Percentiles rank a stretch among this genome's conserved stretches.
phyloP scores from a whole-genome alignment of 768 basidiomycete species.

The Termitomyces sp. region DNA sequence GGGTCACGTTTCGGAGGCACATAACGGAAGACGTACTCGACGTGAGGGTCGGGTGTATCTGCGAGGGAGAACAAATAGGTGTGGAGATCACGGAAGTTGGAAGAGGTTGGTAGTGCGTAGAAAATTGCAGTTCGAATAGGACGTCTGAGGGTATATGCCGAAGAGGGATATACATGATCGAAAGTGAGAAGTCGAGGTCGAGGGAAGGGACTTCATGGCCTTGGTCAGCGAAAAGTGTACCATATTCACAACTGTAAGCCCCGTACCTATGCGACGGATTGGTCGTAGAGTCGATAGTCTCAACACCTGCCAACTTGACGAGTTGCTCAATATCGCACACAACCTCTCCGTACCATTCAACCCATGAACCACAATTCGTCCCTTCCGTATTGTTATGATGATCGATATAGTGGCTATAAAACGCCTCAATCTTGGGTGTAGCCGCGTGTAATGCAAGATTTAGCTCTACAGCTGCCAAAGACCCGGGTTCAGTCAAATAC shows the following conservation, averaged over 20 bases:
- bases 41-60: slow-evolving; percentile 32
- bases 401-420: slow-evolving; percentile 64
- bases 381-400: slow-evolving; percentile 24
- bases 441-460: slow-evolving; percentile 74
- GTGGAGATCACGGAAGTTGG: slow-evolving; percentile 70
- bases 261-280: slow-evolving; percentile 23
- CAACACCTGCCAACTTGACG: slow-evolving; percentile 42
- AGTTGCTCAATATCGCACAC: slow-evolving; percentile 65
- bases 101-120: slow-evolving; percentile 63
- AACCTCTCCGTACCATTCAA: slow-evolving; percentile 76
- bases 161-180: slow-evolving; percentile 67
- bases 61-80: slow-evolving; percentile 51
- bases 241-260: background rate
- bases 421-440: slow-evolving; percentile 79
- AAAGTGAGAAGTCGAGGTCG: slow-evolving; percentile 58
- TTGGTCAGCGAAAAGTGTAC: background rate
- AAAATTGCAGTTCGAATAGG: slow-evolving; percentile 68
- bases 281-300: slow-evolving; percentile 39
- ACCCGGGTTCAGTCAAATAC: slow-evolving; percentile 42
- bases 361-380: slow-evolving; percentile 62
- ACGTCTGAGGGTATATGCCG: slow-evolving; percentile 32
- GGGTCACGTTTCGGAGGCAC: slow-evolving; percentile 34
- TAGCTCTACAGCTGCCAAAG: slow-evolving; percentile 57
- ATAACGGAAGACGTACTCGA: slow-evolving; percentile 77
- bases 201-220: slow-evolving; percentile 20